Percentiles rank a stretch among this genome's conserved stretches.
Conservation (phyloP, 2,329 filamentous ascomycete species). For the Dothistroma pini region DNA sequence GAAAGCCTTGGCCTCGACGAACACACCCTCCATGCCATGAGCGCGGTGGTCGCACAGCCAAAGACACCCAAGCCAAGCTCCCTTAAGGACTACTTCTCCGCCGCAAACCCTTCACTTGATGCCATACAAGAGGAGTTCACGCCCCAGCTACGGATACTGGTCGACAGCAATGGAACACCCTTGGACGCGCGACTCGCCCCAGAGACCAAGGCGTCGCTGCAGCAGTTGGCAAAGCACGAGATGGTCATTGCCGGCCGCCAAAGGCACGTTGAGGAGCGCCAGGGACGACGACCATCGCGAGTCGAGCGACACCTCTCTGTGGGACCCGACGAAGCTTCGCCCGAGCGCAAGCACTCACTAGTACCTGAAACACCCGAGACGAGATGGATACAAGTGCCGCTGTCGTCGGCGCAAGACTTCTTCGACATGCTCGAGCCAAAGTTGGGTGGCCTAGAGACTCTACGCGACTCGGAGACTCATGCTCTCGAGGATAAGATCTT, state of each 20-base stretch:
- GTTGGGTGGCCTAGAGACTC: conserved; percentile 62
- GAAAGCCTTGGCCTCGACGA: conserved; percentile 66
- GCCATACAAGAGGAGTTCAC: conserved; percentile 46
- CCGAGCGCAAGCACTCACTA: conserved; percentile 1
- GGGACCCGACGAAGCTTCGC: background rate
- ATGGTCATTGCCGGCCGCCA: conserved; percentile 39
- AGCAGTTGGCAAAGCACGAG: conserved; percentile 54
- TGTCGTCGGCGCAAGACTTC: conserved; percentile 75
- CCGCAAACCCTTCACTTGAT: conserved; percentile 20
- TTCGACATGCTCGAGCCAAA: conserved; percentile 72
- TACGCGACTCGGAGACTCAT: conserved; percentile 64
- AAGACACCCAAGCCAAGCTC: conserved; percentile 3
- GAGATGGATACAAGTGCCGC: conserved; percentile 64
- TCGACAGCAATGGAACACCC: conserved; percentile 62
- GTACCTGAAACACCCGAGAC: conserved; percentile 18
- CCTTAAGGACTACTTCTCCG: conserved; percentile 24
- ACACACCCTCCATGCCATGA: conserved; percentile 63
- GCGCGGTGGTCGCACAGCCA: conserved; percentile 41
- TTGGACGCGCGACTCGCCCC: conserved; percentile 66
- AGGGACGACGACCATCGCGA: conserved; percentile 8
- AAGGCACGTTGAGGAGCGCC: conserved; percentile 21
- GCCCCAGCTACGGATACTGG: conserved; percentile 66
- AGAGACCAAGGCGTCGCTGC: conserved; percentile 60
- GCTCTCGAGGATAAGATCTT: conserved; percentile 62
- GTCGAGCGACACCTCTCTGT: background rate